Conservation (phyloP, 805 yeast genomes). For the Candida qinlingensis region DNA sequence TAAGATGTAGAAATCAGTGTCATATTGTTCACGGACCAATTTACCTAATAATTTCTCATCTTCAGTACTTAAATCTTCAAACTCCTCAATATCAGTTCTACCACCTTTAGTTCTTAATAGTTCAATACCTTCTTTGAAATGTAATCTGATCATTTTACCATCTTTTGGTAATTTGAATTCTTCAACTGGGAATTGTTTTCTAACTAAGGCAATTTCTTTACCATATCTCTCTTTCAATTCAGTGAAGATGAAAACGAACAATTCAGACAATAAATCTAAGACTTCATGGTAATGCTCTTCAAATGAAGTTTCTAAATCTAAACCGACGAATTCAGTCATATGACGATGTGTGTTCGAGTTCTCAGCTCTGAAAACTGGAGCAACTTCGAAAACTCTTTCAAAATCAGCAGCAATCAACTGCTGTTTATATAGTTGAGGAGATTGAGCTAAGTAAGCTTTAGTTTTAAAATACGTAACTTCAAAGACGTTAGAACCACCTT, state of each 20-base stretch:
- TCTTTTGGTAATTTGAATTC: slow-evolving; percentile 92
- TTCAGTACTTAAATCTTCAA: slow-evolving; percentile 88
- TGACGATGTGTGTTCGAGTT: slow-evolving; percentile 99
- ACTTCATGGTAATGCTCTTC: slow-evolving; percentile 98
- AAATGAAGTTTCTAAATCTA: slow-evolving; percentile 96
- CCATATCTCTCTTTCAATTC: slow-evolving; percentile 77
- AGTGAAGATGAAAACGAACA: slow-evolving; percentile 84
- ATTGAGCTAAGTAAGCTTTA: slow-evolving; percentile 91
- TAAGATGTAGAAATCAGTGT: slow-evolving; percentile 95
- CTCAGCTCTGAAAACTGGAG: slow-evolving; percentile 98
- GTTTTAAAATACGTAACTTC: slow-evolving; percentile 90
- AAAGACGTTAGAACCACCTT: slow-evolving; percentile 97
- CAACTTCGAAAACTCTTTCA: slow-evolving; percentile 92
- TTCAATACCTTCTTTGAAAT: slow-evolving; percentile 86
- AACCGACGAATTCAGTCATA: slow-evolving; percentile 97
- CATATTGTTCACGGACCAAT: slow-evolving; percentile 86
- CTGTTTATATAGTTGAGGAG: slow-evolving; percentile 97
- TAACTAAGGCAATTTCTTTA: slow-evolving; percentile 80
- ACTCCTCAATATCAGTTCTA: slow-evolving; percentile 67
- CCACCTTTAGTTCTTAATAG: slow-evolving; percentile 84
- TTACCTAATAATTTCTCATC: slow-evolving; percentile 92
- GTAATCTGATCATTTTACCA: slow-evolving; percentile 88
- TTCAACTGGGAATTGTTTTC: slow-evolving; percentile 95
- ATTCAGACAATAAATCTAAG: slow-evolving; percentile 52
- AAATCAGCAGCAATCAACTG: slow-evolving; percentile 97